Percentiles rank a stretch among this genome's conserved stretches.
Evolutionary conservation across 2,329 filamentous ascomycete genomes (phyloP).

Genomic region (Harringtonia aguacate): DNA sequence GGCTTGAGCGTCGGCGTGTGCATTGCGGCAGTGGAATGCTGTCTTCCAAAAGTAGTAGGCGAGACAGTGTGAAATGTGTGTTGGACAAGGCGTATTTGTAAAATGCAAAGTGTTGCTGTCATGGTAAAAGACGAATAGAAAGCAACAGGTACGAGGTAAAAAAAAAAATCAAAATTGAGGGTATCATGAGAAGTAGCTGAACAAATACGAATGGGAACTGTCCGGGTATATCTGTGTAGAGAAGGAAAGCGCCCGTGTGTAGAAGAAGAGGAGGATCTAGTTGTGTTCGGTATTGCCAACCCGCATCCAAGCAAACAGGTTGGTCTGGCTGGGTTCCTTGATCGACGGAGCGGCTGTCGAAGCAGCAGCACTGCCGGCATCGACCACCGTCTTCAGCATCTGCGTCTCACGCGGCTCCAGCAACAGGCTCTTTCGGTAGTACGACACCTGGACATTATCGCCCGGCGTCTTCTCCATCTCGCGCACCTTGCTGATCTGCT

Average conservation of each 20-base stretch:
- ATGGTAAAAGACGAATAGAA: not conserved
- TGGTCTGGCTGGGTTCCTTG: not conserved
- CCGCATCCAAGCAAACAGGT: constrained; percentile 6
- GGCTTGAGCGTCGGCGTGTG: too few relatives aligned
- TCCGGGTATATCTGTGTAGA: not conserved
- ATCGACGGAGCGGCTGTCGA: not conserved
- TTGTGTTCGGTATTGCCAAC: not conserved
- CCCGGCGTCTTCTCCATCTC: constrained; percentile 37
- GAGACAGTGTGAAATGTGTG: not conserved
- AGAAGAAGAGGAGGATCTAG: not conserved
- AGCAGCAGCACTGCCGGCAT: constrained; percentile 11
- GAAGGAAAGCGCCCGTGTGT: not conserved
- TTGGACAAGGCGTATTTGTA: not conserved
- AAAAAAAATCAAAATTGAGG: not conserved
- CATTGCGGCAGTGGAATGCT: too few relatives aligned
- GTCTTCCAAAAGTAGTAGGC: too few relatives aligned
- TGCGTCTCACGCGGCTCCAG: constrained; percentile 62
- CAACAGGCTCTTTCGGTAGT: constrained; percentile 74
- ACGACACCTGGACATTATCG: constrained; percentile 45
- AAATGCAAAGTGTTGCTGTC: not conserved
- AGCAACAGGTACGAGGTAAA: not conserved
- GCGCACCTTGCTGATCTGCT: constrained; percentile 68
- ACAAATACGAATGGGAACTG: not conserved
- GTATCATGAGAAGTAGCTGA: not conserved
- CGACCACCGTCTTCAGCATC: constrained; percentile 17